phyloP scores from a whole-genome alignment of 129 eudicot species.

The sunflower (Helianthus annuus) region HanXRQr2.0-SUNRISE NC_035441.2:166870723-166871222 shows the following conservation, averaged over 20 bases:
- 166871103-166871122: conserved; percentile 90
- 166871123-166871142: conserved; percentile 94
- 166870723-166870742: conserved; percentile 22
- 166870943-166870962: conserved; percentile 27
- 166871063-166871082: conserved; percentile 26
- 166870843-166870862: conserved; percentile 28
- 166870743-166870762: conserved; percentile 34
- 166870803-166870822: conserved; percentile 34
- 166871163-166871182: conserved; percentile 38
- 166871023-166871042: conserved; percentile 32
- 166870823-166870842: conserved; percentile 32
- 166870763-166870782: conserved; percentile 26
- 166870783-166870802: conserved; percentile 43
- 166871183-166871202: conserved; percentile 30
- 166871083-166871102: conserved; percentile 48
- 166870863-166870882: conserved; percentile 27
- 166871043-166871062: conserved; percentile 36
- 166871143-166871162: conserved; percentile 62
- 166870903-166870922: conserved; percentile 26
- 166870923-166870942: conserved; percentile 19
- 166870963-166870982: conserved; percentile 24
- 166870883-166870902: conserved; percentile 24
- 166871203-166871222: conserved; percentile 52
- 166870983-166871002: conserved; percentile 19
- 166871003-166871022: conserved; percentile 39